A percentile compares a stretch with the other conserved stretches of the same genome.
phyloP scores from a whole-genome alignment of 1,284 basidiomycete species.

The Schizophyllum amplum region DNA sequence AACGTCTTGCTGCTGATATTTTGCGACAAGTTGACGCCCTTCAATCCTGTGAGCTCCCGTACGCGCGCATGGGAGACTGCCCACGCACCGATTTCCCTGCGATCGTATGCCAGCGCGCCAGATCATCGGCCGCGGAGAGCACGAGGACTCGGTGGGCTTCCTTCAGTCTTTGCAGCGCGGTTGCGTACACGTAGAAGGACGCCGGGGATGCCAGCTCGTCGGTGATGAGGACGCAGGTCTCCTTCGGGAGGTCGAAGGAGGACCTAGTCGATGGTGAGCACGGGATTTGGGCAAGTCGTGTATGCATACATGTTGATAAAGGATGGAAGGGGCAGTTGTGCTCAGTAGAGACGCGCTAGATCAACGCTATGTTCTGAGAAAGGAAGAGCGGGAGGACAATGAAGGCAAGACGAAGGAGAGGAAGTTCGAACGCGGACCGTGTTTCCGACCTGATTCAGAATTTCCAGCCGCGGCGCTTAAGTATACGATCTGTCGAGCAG shows the following conservation, averaged over 20 bases:
- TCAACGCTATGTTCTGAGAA: too few relatives aligned
- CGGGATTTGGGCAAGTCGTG: background rate
- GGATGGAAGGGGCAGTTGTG: background rate
- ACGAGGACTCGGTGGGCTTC: slow-evolving; percentile 25
- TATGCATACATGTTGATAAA: background rate
- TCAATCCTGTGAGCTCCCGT: background rate
- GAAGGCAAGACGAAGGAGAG: too few relatives aligned
- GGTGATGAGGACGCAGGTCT: slow-evolving; percentile 48
- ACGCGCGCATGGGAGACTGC: background rate
- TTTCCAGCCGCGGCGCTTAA: too few relatives aligned
- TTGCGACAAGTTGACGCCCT: too few relatives aligned
- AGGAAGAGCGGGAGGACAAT: too few relatives aligned
- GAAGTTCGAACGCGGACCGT: too few relatives aligned
- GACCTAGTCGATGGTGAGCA: slow-evolving; percentile 23
- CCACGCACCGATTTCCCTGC: slow-evolving; percentile 48
- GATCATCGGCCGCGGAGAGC: slow-evolving; percentile 47
- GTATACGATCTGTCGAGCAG: background rate
- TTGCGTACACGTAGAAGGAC: slow-evolving; percentile 55
- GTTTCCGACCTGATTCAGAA: background rate
- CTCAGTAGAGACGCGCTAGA: too few relatives aligned
- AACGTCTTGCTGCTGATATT: background rate
- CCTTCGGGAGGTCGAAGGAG: slow-evolving; percentile 35
- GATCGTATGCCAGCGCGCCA: slow-evolving; percentile 53
- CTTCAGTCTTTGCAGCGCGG: slow-evolving; percentile 45
- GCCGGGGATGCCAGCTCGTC: slow-evolving; percentile 60